phyloP scores from a whole-genome alignment of 768 basidiomycete species.

The Leccinum broughii region DNA sequence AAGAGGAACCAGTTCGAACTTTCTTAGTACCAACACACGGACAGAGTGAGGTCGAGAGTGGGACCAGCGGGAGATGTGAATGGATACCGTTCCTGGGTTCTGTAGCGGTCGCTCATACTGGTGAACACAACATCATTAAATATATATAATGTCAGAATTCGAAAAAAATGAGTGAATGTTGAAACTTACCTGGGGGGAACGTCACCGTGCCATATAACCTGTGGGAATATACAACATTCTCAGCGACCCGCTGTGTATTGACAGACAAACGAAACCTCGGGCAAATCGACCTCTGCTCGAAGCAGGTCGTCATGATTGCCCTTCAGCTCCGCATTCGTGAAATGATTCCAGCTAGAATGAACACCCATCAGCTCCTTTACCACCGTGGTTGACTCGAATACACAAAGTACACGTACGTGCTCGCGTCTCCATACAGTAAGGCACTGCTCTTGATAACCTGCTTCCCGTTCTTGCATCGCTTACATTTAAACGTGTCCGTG shows the following conservation, averaged over 20 bases:
- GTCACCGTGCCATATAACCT: no score
- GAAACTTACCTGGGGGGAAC: no score
- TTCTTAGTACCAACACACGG: no score
- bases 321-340: constrained; percentile 82
- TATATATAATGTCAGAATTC: no score
- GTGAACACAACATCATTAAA: no score
- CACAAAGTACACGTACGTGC: constrained; percentile 68
- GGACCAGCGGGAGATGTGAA: no score
- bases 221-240: no score
- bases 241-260: constrained; percentile 57
- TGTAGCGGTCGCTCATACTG: no score
- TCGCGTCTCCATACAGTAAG: constrained; percentile 94
- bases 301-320: constrained; percentile 95
- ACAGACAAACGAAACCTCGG: constrained; percentile 93
- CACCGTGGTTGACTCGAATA: constrained; percentile 1
- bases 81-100: no score
- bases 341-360: constrained; percentile 88
- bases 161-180: no score
- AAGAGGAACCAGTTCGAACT: no score
- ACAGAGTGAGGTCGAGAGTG: no score
- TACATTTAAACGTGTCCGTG: constrained; percentile 83
- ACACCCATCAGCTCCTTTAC: constrained; percentile 2
- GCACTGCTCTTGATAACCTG: constrained; percentile 83
- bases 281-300: constrained; percentile 80
- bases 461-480: constrained; percentile 82